Percentiles rank a stretch among this genome's conserved stretches.
These are phyloP conservation scores for Acacia confusa DNA, from an alignment of 306 rosid genomes.

Conservation along the genomic window DNA sequence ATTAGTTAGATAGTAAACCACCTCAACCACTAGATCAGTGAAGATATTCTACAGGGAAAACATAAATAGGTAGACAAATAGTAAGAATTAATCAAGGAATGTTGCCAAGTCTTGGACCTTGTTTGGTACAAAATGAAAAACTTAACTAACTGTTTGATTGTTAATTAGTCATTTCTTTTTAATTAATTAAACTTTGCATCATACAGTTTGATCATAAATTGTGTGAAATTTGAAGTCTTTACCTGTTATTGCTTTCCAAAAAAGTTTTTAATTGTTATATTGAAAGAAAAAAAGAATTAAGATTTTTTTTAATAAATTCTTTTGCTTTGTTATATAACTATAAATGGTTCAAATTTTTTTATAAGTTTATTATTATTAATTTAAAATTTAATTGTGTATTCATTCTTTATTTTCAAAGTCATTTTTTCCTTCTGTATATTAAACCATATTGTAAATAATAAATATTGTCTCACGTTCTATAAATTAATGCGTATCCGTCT, in stretches of 20 bases:
- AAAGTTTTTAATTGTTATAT: neutral
- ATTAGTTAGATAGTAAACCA: slow-evolving; percentile 26
- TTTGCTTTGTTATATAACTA: too few species aligned
- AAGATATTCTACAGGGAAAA: neutral
- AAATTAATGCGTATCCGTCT: neutral
- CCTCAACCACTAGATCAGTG: neutral
- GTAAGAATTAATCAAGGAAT: neutral
- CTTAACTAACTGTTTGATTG: too few species aligned
- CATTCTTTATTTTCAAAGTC: neutral
- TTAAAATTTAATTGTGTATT: neutral
- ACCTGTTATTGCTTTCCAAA: neutral
- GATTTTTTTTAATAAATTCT: too few species aligned
- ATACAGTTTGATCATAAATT: neutral
- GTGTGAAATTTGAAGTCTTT: neutral
- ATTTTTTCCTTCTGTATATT: too few species aligned
- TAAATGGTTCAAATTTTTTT: too few species aligned
- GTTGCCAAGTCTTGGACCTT: neutral
- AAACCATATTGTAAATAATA: neutral
- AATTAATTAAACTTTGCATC: neutral
- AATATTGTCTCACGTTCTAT: neutral
- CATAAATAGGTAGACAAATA: neutral
- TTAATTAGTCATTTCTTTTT: too few species aligned
- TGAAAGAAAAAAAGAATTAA: too few species aligned
- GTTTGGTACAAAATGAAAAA: neutral
- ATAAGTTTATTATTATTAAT: neutral